Evolutionary conservation across 2,329 filamentous ascomycete genomes (phyloP), one percentile per base, ranked within the genome.

Genomic region (Tolypocladium nubicola): DNA sequence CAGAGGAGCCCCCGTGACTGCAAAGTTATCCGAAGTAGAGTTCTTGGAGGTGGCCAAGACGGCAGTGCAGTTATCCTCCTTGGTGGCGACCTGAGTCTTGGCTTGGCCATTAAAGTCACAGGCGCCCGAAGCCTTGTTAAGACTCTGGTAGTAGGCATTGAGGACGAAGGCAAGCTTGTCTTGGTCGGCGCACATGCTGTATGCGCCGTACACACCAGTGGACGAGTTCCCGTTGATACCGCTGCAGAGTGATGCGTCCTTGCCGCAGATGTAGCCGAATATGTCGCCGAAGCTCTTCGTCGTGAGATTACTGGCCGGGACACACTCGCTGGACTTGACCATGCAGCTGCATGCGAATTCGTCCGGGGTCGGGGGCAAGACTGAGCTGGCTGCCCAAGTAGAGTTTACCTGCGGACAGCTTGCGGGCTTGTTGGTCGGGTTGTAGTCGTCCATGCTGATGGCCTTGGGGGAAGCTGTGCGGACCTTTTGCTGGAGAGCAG

Each of bases 341-440:
- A 97, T 96, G 83, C 94, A 99, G 58, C 79, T 73, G 81, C 94
- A 99, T 49, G 96, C 85, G 47, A 84, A 68, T 45, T 82, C 69
- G 76, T 97, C 89, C 61, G 92, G 91, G 14, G 83, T 84, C 13
- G 93, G 93, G 37, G 94, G 94, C 40, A 99, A 88, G 58, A 75
- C 77, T 45, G 80, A 77, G 60, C 80, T 79, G 53, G 70, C 73
- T 62, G 80, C 76, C 93, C 94, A 99, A 67, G 75, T 76, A 38
- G 73, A 63, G 65, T 73, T 76, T 58, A 85, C 74, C 13, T 76
- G 76, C 30, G 94, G 94, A 82, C 94, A 99, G 54, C 79, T 69
- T 55, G 83, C 79, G n/a, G 84, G 77, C 55, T 82, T 84, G 81
- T 91, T 93, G 71, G 80, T 80, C n/a, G 89, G 83, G 41, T 68